These are phyloP conservation scores for Ceratocystis cacaofunesta DNA, from an alignment of 2,329 filamentous ascomycete genomes.

Conservation along the genomic window DNA sequence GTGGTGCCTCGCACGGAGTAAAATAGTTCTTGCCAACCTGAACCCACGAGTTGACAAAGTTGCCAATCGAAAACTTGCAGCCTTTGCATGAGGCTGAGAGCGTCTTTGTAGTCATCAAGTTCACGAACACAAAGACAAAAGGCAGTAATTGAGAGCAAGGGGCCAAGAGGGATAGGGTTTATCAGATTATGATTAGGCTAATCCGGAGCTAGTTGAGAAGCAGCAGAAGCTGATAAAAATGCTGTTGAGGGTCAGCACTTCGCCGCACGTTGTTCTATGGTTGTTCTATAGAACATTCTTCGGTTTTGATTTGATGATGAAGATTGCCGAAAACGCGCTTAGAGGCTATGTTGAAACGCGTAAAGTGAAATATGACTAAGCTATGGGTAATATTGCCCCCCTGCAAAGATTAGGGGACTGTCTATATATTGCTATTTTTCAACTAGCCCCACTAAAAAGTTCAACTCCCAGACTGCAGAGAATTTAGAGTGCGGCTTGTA, in stretches of 20 bases:
- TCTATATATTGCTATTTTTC: not conserved
- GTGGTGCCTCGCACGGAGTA: constrained; percentile 23
- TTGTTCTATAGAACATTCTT: not conserved
- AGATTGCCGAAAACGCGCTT: not conserved
- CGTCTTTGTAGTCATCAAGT: not conserved
- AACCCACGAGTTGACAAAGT: constrained; percentile 27
- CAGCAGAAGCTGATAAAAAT: not conserved
- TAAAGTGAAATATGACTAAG: constrained; percentile 8
- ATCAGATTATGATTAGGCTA: not conserved
- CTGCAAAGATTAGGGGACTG: not conserved
- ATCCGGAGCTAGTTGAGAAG: not conserved
- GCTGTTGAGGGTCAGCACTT: not conserved
- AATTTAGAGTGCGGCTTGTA: not conserved
- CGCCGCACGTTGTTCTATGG: not conserved
- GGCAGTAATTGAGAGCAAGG: not conserved
- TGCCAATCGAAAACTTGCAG: constrained; percentile 23
- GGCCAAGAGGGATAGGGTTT: not conserved
- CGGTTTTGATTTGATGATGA: not conserved
- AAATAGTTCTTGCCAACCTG: constrained; percentile 29
- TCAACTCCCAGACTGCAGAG: constrained; percentile 8
- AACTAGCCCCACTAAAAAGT: constrained; percentile 12
- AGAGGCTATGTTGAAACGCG: not conserved
- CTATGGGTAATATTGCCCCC: not conserved
- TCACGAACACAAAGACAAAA: no score
- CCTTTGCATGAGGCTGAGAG: constrained; percentile 25